phyloP scores from a whole-genome alignment of 306 rosid genomes.

The Trifolium fragiferum region DNA sequence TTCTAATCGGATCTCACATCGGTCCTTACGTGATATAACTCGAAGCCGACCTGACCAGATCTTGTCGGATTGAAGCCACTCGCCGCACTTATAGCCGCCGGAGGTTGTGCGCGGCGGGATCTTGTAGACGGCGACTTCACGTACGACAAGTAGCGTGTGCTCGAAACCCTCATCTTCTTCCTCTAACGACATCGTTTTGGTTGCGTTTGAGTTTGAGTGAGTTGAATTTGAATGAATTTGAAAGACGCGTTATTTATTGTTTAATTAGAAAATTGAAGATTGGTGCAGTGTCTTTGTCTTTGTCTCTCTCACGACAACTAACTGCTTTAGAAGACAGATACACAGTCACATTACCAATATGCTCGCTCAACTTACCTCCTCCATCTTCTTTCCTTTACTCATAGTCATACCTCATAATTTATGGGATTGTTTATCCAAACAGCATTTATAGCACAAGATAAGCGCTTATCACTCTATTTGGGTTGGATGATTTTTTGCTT shows the following conservation, averaged over 20 bases:
- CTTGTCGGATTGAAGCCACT: constrained; percentile 98
- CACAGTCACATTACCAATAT: not conserved
- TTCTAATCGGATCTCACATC: constrained; percentile 98
- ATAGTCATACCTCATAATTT: too few relatives aligned
- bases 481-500: too few relatives aligned
- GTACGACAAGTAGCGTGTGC: constrained; percentile 96
- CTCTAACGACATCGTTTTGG: constrained; percentile 81
- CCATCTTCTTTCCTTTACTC: not conserved
- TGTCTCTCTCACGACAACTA: not conserved
- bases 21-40: constrained; percentile 84
- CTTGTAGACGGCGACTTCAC: constrained; percentile 94
- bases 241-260: constrained; percentile 8
- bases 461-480: too few relatives aligned
- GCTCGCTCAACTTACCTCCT: not conserved
- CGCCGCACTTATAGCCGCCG: constrained; percentile 98
- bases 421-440: too few relatives aligned
- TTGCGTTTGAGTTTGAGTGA: constrained; percentile 2
- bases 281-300: not conserved
- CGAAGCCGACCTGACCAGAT: constrained; percentile 98
- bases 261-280: constrained; percentile 24
- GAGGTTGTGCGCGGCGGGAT: constrained; percentile 91
- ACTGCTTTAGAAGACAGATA: constrained; percentile 29
- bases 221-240: constrained; percentile 42
- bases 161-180: constrained; percentile 89
- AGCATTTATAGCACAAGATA: too few relatives aligned